Percentiles rank a stretch among this genome's conserved stretches.
phyloP scores from a whole-genome alignment of 805 yeast genomes.

The Tetrapisispora namnaoensis region DNA sequence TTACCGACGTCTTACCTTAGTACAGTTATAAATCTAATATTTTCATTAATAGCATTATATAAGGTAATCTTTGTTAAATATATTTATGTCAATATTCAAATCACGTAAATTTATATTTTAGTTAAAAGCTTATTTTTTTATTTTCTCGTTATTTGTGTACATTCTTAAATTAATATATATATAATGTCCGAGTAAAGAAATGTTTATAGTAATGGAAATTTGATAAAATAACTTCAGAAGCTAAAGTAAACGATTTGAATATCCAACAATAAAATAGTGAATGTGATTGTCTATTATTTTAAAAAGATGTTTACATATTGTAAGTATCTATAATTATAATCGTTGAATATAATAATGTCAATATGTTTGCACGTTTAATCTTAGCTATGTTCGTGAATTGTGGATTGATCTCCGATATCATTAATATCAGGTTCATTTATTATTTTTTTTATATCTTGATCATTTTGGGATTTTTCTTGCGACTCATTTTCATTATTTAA shows the following conservation, averaged over 20 bases:
- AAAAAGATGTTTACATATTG: neutral
- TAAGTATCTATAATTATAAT: neutral
- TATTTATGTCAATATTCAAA: too few relatives aligned
- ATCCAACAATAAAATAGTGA: neutral
- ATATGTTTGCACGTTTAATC: too few relatives aligned
- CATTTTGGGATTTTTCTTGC: neutral
- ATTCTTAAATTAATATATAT: neutral
- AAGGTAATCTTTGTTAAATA: too few relatives aligned
- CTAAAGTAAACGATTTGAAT: too few relatives aligned
- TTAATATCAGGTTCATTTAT: neutral
- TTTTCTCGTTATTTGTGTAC: neutral
- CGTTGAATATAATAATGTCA: neutral
- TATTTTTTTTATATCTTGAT: neutral
- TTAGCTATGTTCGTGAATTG: neutral
- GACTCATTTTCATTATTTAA: neutral
- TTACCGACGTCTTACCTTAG: neutral
- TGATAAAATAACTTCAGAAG: too few relatives aligned
- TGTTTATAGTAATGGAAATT: neutral
- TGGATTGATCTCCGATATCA: neutral
- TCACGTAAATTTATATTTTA: too few relatives aligned
- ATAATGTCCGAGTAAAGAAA: neutral
- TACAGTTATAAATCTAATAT: neutral
- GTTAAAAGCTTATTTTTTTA: too few relatives aligned
- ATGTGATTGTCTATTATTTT: neutral
- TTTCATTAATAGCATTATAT: neutral